phyloP scores from a whole-genome alignment of 106 monocot genomes.

The Posidonia australis region DNA sequence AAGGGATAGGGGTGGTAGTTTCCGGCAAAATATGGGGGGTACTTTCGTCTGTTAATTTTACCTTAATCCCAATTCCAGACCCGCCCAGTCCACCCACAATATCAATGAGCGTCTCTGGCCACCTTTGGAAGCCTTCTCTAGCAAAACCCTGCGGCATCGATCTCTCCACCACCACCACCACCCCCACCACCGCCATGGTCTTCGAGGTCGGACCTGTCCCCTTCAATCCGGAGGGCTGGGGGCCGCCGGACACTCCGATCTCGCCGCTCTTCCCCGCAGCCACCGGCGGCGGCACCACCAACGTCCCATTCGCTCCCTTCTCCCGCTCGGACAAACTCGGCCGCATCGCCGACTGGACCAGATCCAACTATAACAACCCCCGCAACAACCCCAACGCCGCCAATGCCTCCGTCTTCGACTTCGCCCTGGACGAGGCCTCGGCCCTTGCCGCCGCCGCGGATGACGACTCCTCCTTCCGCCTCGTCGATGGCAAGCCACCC shows the following conservation, averaged over 20 bases:
- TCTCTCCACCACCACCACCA: no score
- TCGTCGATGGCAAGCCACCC: conserved; percentile 88
- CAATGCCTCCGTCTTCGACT: conserved; percentile 28
- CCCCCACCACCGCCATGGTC: no score
- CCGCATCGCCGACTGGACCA: conserved; percentile 94
- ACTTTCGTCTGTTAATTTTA: no score
- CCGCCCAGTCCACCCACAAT: no score
- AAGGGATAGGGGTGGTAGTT: neutral
- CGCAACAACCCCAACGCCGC: no score
- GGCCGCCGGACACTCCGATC: conserved; percentile 56
- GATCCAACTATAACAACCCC: conserved; percentile 18
- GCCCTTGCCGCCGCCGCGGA: no score
- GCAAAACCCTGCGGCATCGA: no score
- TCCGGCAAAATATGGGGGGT: no score
- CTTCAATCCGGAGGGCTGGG: conserved; percentile 95
- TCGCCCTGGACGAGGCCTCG: no score
- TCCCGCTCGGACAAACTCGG: conserved; percentile 94
- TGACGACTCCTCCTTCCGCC: conserved; percentile 79
- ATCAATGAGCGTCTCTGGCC: no score
- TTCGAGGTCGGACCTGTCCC: conserved; percentile 78
- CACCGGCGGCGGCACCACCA: conserved; percentile 12
- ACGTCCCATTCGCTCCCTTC: conserved; percentile 91
- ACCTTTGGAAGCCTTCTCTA: neutral
- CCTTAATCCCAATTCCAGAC: no score
- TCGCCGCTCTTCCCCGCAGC: no score